These are phyloP conservation scores for Clathrus columnatus DNA, from an alignment of 768 basidiomycete genomes.

Conservation along the genomic window DNA sequence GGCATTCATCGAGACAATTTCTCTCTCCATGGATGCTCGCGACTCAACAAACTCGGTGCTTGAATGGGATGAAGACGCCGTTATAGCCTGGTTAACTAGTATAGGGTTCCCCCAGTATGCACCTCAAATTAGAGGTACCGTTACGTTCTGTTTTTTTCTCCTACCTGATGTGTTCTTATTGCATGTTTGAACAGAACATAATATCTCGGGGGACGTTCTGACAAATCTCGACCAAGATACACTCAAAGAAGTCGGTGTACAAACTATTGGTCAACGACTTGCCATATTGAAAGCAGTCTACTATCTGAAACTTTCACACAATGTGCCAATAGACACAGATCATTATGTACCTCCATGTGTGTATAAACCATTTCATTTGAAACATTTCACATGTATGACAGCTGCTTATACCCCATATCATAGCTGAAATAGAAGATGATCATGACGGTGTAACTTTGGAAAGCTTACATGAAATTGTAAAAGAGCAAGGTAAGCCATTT, in stretches of 20 bases:
- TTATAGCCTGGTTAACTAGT: conserved; percentile 66
- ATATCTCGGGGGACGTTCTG: conserved; percentile 85
- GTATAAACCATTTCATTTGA: conserved; percentile 21
- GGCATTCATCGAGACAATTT: conserved; percentile 3
- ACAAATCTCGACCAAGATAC: conserved; percentile 75
- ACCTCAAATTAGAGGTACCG: conserved; percentile 62
- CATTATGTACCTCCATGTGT: conserved; percentile 85
- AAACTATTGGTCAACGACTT: conserved; percentile 87
- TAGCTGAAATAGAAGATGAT: conserved; percentile 54
- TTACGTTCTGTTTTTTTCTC: conserved; percentile 4
- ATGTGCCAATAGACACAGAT: conserved; percentile 73
- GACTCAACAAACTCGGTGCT: conserved; percentile 12
- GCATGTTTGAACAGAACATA: conserved; percentile 55
- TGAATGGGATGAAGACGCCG: conserved; percentile 36
- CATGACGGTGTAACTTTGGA: conserved; percentile 51
- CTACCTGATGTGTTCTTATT: neutral
- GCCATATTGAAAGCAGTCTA: conserved; percentile 91
- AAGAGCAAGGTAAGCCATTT: conserved; percentile 56
- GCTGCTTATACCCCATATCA: neutral
- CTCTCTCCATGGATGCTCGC: conserved; percentile 8
- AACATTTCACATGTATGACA: neutral
- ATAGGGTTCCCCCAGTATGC: conserved; percentile 86
- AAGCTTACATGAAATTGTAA: conserved; percentile 54
- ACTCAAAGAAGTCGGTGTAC: conserved; percentile 79
- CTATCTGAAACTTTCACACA: conserved; percentile 75